These are phyloP conservation scores for Pestalotiopsis sp. DNA, from an alignment of 2,329 filamentous ascomycete genomes.

Conservation along the genomic window DNA sequence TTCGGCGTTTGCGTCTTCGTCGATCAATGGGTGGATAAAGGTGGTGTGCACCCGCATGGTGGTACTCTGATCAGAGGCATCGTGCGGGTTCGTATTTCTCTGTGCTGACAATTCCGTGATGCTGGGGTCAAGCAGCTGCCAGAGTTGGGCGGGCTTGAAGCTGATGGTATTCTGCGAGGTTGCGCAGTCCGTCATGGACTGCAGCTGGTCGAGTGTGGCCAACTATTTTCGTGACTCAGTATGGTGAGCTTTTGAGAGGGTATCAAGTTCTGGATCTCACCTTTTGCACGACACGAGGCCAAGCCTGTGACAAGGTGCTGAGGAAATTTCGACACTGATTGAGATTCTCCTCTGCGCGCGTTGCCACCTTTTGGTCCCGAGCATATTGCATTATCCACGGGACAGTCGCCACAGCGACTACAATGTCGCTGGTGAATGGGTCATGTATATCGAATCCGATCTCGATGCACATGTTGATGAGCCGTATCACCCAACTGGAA, in stretches of 20 bases:
- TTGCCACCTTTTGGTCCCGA: neutral
- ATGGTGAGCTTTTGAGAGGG: neutral
- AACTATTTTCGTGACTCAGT: neutral
- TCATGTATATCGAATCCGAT: neutral
- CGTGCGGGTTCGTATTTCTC: neutral
- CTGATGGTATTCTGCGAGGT: neutral
- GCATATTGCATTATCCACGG: neutral
- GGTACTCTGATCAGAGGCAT: neutral
- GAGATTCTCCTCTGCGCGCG: neutral
- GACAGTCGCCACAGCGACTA: neutral
- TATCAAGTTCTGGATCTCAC: neutral
- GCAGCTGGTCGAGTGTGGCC: slow-evolving; percentile 1
- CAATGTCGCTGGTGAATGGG: neutral
- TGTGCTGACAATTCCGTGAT: neutral
- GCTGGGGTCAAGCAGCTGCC: neutral
- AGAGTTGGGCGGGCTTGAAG: neutral
- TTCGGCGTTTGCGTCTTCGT: neutral
- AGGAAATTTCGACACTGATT: neutral
- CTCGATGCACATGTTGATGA: neutral
- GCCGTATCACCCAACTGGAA: neutral
- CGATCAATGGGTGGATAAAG: neutral
- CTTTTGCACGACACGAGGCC: neutral
- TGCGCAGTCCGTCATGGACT: neutral
- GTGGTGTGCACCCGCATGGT: neutral
- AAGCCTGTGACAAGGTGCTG: neutral